These are phyloP conservation scores for Canna indica DNA, from an alignment of 176 grass and related monocot species.

Conservation along the genomic window DNA sequence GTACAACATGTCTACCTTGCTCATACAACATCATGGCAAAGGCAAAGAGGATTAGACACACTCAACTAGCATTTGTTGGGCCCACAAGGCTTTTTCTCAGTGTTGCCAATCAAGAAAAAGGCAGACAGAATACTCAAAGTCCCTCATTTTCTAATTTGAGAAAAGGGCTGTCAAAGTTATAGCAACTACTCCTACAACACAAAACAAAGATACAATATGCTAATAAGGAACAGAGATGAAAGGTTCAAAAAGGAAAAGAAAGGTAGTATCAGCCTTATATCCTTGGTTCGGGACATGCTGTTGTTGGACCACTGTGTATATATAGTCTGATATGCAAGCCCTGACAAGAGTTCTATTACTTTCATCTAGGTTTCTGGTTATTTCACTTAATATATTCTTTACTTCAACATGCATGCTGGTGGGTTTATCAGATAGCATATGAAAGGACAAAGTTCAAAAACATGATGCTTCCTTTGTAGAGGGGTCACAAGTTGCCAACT, in stretches of 20 bases:
- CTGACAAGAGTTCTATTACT: background rate
- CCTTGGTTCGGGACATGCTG: background rate
- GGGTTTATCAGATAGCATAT: background rate
- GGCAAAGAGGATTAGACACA: background rate
- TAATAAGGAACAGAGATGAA: background rate
- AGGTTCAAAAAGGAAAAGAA: background rate
- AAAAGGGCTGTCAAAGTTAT: background rate
- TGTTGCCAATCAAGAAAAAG: background rate
- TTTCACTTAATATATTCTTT: background rate
- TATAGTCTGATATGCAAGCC: background rate
- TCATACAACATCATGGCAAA: background rate
- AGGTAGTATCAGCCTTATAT: background rate
- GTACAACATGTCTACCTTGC: background rate
- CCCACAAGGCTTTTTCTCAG: background rate
- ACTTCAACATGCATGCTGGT: background rate
- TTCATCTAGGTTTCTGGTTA: background rate
- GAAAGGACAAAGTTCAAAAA: no score
- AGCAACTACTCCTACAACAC: background rate
- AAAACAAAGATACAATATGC: background rate
- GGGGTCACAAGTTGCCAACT: no score
- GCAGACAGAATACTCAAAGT: background rate
- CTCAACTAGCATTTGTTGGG: background rate
- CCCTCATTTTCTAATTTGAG: background rate
- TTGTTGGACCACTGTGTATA: background rate
- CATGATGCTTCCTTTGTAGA: background rate